Evolutionary conservation across 768 basidiomycete species (phyloP).

Genomic region (Boletus sp.): DNA sequence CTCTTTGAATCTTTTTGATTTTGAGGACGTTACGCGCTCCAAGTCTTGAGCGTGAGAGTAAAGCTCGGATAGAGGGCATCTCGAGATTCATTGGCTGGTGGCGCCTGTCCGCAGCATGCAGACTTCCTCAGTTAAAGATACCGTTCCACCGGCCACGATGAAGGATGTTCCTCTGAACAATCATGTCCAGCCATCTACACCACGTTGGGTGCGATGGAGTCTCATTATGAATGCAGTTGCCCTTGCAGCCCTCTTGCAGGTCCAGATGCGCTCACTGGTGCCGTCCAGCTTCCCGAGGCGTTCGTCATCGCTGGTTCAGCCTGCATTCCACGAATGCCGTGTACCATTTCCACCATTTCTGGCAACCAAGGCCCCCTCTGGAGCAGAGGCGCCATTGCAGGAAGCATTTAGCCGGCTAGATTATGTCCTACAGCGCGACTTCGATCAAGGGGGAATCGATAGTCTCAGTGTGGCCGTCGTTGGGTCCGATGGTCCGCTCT

Average conservation of each 20-base stretch:
- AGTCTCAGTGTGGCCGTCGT: slow-evolving; percentile 50
- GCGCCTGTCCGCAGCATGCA: too few relatives aligned
- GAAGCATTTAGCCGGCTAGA: slow-evolving; percentile 6
- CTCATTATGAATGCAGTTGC: slow-evolving; percentile 11
- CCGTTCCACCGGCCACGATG: too few relatives aligned
- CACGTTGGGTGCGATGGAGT: slow-evolving; percentile 17
- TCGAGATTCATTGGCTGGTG: too few relatives aligned
- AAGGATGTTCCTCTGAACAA: not conserved
- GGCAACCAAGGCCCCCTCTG: slow-evolving; percentile 12
- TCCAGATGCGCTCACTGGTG: not conserved
- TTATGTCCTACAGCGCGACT: slow-evolving; percentile 12
- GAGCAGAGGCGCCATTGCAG: slow-evolving; percentile 6
- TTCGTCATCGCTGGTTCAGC: not conserved
- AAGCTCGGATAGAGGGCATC: not conserved
- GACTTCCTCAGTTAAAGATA: too few relatives aligned
- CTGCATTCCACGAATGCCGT: slow-evolving; percentile 6
- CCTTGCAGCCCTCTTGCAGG: slow-evolving; percentile 12
- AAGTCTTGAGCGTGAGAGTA: not conserved
- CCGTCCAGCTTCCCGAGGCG: not conserved
- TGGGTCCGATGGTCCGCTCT: slow-evolving; percentile 42
- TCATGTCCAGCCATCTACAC: not conserved
- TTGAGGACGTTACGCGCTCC: too few relatives aligned
- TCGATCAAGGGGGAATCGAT: slow-evolving; percentile 40
- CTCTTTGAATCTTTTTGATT: too few relatives aligned
- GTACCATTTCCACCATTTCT: slow-evolving; percentile 18